A percentile compares a stretch with the other conserved stretches of the same genome.
These are phyloP conservation scores for Fraxinus pennsylvanica DNA, from an alignment of 257 asterid species.

Conservation along the genomic window DNA sequence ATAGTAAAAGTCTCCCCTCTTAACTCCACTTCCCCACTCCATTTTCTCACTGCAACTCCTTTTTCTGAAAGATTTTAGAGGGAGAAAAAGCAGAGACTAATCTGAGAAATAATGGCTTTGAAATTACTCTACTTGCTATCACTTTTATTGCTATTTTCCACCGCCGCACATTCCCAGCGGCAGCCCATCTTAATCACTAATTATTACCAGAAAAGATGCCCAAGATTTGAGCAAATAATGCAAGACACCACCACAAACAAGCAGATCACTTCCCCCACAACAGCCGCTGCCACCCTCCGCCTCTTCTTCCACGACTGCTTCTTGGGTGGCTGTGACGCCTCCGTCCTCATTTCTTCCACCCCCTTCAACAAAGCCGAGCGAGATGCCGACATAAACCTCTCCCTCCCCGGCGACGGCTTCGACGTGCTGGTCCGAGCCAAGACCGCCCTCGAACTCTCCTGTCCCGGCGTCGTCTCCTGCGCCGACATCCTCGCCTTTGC, in stretches of 20 bases:
- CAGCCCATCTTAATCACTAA: conserved; percentile 36
- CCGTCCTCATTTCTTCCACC: conserved; percentile 79
- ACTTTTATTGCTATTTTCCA: conserved; percentile 20
- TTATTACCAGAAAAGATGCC: conserved; percentile 61
- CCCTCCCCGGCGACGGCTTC: conserved; percentile 96
- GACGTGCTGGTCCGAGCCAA: conserved; percentile 92
- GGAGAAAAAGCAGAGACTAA: conserved; percentile 8
- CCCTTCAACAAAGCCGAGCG: conserved; percentile 78
- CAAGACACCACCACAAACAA: conserved; percentile 71
- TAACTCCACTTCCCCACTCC: conserved; percentile 3
- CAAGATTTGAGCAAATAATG: conserved; percentile 71
- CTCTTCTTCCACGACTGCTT: conserved; percentile 93
- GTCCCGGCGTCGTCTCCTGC: conserved; percentile 90
- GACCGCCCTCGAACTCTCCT: conserved; percentile 76
- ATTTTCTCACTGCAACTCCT: conserved; percentile 5
- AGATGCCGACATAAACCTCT: conserved; percentile 85
- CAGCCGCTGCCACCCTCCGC: conserved; percentile 95
- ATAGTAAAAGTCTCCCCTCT: not conserved
- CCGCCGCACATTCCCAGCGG: conserved; percentile 26
- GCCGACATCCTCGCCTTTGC: conserved; percentile 88
- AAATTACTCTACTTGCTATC: conserved; percentile 32
- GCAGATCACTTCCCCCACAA: conserved; percentile 91
- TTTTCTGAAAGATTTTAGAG: conserved; percentile 17
- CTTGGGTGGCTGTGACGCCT: conserved; percentile 87
- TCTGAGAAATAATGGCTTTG: conserved; percentile 29